A percentile compares a stretch with the other conserved stretches of the same genome.
phyloP scores from a whole-genome alignment of 306 rosid species.

The Vicia villosa region DNA sequence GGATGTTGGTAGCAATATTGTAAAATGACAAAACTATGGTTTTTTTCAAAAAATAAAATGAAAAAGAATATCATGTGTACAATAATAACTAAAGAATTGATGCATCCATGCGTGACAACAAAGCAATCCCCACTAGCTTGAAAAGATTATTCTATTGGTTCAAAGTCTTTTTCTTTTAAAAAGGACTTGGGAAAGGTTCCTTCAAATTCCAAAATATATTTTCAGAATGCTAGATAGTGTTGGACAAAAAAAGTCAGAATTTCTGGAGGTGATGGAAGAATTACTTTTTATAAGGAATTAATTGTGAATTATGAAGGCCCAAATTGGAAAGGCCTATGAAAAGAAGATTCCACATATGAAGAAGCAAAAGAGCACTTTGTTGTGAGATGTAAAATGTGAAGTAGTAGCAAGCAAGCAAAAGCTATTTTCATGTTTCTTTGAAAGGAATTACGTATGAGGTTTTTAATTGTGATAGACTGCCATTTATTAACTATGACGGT shows the following conservation, averaged over 20 bases:
- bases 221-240: not conserved
- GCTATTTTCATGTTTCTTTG: conserved; percentile 13
- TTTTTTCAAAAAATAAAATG: not conserved
- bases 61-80: conserved; percentile 4
- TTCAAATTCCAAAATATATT: not conserved
- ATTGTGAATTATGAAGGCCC: conserved; percentile 30
- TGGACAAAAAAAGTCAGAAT: not conserved
- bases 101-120: conserved; percentile 46
- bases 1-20: conserved; percentile 29
- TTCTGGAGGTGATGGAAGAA: not conserved
- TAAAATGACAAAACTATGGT: conserved; percentile 28
- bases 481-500: no score
- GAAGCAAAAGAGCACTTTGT: conserved; percentile 7
- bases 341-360: conserved; percentile 21
- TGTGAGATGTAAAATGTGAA: not conserved
- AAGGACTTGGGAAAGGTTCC: not conserved
- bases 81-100: conserved; percentile 26
- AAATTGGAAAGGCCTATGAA: conserved; percentile 37
- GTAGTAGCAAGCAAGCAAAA: conserved; percentile 25
- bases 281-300: not conserved
- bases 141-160: conserved; percentile 1
- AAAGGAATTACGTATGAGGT: not conserved
- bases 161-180: not conserved
- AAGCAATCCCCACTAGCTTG: conserved; percentile 47
- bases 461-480: no score